These are phyloP conservation scores for Apiotrichum montevideense DNA, from an alignment of 1,284 basidiomycete species.

Conservation along the genomic window DNA sequence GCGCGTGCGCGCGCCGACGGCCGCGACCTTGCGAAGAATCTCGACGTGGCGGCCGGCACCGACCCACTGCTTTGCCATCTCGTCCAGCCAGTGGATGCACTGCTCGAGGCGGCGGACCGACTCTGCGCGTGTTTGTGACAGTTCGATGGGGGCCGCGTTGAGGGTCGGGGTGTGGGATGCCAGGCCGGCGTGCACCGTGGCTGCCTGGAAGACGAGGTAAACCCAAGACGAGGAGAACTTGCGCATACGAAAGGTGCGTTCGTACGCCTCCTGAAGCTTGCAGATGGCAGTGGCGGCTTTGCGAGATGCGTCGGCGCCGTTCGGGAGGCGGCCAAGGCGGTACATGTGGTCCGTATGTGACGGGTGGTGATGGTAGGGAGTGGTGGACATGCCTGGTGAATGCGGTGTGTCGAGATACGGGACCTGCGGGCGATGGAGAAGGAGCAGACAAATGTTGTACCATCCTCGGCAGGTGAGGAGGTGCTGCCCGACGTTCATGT, in stretches of 20 bases:
- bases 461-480: constrained; percentile 14
- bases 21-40: constrained; percentile 14
- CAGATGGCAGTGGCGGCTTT: constrained; percentile 15
- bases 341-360: background rate
- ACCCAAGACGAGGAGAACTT: constrained; percentile 16
- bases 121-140: constrained; percentile 4
- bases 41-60: constrained; percentile 17
- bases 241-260: constrained; percentile 15
- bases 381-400: background rate
- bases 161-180: constrained; percentile 5
- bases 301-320: constrained; percentile 6
- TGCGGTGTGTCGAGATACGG: constrained; percentile 13
- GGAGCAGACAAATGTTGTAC: constrained; percentile 16
- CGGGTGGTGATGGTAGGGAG: background rate
- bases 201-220: constrained; percentile 18
- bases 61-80: constrained; percentile 14
- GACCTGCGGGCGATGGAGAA: constrained; percentile 18
- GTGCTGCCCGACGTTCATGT: constrained; percentile 11
- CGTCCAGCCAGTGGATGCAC: constrained; percentile 18
- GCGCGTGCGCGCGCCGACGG: constrained; percentile 7
- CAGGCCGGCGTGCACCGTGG: constrained; percentile 14
- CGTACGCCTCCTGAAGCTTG: constrained; percentile 14
- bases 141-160: background rate
- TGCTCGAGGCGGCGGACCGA: constrained; percentile 11
- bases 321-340: constrained; percentile 2